Evolutionary conservation across 805 yeast genomes (phyloP), one percentile per base, ranked within the genome.

Genomic region (Komagataella kurtzmanii): DNA sequence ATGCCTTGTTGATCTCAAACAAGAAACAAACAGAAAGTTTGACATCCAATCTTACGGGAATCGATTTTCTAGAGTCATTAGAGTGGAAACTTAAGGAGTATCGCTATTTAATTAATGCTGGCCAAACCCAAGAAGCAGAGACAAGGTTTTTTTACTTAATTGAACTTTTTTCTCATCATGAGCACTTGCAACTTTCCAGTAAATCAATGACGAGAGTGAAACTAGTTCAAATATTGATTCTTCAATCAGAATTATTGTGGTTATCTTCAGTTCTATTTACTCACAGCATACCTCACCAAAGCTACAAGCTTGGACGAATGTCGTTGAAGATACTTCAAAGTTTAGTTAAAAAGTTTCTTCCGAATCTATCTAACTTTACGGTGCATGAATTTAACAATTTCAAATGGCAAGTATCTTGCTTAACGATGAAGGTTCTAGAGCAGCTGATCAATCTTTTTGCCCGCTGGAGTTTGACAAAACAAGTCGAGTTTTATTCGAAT

Each of bases 381-480:
- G 23, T 17, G 14, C 23, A 44, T 19, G 19, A 17, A 44, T 44
- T 17, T 3, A 44, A 19, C 23, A 12, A 44, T 44, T 12, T 44
- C 12, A 44, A 44, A 44, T 44, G 23, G 46, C 23, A 44, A 44
- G 19, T 44, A 6, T n/a, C 46, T 44, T 6, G 23, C 19, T 10
- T 44, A 18, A 44, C 80, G 40, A 58, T 70, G 10, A 57, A 61
- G 3, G 56, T 76, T 2, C 79, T 77, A 55, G 61, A 65, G 6
- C 51, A 53, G 2, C 62, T 79, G 23, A 64, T 80, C 19, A 61
- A 67, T 3, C 58, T 68, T 0, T 68, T 72, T 51, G 63, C 70
- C 14, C 74, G 71, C 44, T 59, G 79, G 44, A 89, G 90, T 0
- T 59, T 81, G 2, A 66, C 80, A 0, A 78, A 77, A 55, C 88